Percentiles rank a stretch among this genome's conserved stretches.
These are phyloP conservation scores for Didymella lethalis DNA, from an alignment of 2,329 filamentous ascomycete genomes.

Conservation along the genomic window DNA sequence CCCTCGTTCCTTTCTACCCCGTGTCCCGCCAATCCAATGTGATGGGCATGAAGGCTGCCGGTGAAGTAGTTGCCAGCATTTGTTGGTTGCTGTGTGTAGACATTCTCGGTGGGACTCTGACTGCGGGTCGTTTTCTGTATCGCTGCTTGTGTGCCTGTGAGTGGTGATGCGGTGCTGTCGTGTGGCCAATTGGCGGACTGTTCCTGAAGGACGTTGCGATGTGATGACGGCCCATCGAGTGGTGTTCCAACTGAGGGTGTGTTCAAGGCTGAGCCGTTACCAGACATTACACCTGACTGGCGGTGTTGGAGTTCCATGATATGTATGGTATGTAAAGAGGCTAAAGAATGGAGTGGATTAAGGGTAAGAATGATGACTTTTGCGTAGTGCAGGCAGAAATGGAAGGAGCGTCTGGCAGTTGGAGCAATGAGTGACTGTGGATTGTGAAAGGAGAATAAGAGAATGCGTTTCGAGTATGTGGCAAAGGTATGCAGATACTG, in stretches of 20 bases:
- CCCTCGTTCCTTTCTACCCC: conserved; percentile 38
- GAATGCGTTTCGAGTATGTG: conserved; percentile 33
- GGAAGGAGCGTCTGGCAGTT: conserved; percentile 55
- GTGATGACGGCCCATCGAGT: conserved; percentile 25
- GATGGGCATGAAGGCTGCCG: conserved; percentile 35
- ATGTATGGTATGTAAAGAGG: conserved; percentile 35
- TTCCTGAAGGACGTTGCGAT: conserved; percentile 51
- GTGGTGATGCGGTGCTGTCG: conserved; percentile 31
- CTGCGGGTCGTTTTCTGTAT: conserved; percentile 44
- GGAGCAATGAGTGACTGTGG: conserved; percentile 56
- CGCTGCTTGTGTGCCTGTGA: conserved; percentile 18
- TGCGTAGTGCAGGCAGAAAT: conserved; percentile 44
- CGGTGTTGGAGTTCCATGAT: conserved; percentile 47
- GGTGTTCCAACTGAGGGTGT: conserved; percentile 34
- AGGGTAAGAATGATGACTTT: conserved; percentile 48
- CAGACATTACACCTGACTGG: conserved; percentile 53
- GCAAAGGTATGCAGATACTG: conserved; percentile 34
- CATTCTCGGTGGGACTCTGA: conserved; percentile 39
- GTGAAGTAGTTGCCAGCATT: conserved; percentile 37
- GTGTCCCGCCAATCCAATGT: conserved; percentile 31
- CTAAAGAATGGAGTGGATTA: conserved; percentile 40
- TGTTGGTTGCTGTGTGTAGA: conserved; percentile 30
- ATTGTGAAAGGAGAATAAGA: conserved; percentile 40
- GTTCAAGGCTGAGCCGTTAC: conserved; percentile 52
- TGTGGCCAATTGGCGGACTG: conserved; percentile 54